phyloP scores from a whole-genome alignment of 116 monocot genomes.

The Papilionanthe hybrid region DNA sequence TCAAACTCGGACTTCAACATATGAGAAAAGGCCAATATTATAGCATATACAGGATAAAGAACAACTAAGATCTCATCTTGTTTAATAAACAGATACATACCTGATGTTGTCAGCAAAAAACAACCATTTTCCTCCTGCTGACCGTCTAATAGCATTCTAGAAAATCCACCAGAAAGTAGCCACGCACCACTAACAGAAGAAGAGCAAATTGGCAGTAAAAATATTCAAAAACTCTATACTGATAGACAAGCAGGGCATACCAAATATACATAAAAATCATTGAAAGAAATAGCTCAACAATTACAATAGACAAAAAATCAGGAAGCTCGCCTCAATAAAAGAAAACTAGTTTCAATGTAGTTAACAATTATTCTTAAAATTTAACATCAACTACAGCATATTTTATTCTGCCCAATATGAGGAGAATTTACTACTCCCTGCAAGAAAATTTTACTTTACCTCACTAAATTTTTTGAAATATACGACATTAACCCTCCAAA shows the following conservation, averaged over 20 bases:
- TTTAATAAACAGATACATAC: constrained; percentile 20
- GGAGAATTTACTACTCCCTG: no score
- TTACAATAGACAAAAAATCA: neutral
- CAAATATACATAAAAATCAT: neutral
- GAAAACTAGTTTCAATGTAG: neutral
- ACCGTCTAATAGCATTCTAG: constrained; percentile 53
- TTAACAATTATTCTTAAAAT: neutral
- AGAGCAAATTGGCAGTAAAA: neutral
- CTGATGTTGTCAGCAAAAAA: constrained; percentile 54
- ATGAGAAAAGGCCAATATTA: neutral
- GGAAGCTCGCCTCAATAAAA: neutral
- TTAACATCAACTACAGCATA: no score
- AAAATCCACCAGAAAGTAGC: constrained; percentile 67
- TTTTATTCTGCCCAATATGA: no score
- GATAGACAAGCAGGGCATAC: neutral
- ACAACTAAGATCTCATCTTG: neutral
- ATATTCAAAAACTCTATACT: neutral
- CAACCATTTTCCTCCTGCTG: constrained; percentile 29
- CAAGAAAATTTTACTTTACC: no score
- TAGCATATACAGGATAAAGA: neutral
- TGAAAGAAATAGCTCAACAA: neutral
- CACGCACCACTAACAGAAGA: constrained; percentile 37
- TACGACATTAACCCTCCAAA: neutral
- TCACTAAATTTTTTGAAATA: neutral
- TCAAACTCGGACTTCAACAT: no score